Percentiles rank a stretch among this genome's conserved stretches.
phyloP scores from a whole-genome alignment of 805 yeast genomes.

The Spathaspora girioi region DNA sequence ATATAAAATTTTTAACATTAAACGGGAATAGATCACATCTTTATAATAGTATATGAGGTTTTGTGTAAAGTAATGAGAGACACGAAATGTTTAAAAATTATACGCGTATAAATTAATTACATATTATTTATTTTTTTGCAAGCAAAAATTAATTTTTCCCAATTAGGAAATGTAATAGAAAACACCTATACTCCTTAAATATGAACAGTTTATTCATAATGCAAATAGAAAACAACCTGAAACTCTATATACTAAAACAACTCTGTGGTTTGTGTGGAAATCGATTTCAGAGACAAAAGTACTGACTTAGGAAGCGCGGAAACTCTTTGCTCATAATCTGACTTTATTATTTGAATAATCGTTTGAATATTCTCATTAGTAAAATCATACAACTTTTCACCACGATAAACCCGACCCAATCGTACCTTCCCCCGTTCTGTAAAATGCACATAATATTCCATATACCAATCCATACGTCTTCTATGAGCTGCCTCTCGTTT shows the following conservation, averaged over 20 bases:
- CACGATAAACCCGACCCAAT: neutral
- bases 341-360: neutral
- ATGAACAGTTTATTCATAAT: neutral
- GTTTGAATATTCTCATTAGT: neutral
- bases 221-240: no score
- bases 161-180: constrained; percentile 8
- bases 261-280: neutral
- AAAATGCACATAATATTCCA: neutral
- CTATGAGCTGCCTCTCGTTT: neutral
- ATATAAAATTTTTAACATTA: neutral
- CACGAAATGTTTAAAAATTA: neutral
- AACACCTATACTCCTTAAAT: neutral
- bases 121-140: neutral
- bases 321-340: neutral
- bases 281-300: neutral
- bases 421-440: neutral
- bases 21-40: neutral
- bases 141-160: constrained; percentile 3
- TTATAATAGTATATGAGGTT: neutral
- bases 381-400: neutral
- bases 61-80: neutral
- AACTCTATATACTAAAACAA: no score
- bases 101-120: neutral
- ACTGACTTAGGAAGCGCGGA: neutral
- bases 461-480: neutral